phyloP scores from a whole-genome alignment of 2,329 filamentous ascomycete species.

The Penicillium sp. region DNA sequence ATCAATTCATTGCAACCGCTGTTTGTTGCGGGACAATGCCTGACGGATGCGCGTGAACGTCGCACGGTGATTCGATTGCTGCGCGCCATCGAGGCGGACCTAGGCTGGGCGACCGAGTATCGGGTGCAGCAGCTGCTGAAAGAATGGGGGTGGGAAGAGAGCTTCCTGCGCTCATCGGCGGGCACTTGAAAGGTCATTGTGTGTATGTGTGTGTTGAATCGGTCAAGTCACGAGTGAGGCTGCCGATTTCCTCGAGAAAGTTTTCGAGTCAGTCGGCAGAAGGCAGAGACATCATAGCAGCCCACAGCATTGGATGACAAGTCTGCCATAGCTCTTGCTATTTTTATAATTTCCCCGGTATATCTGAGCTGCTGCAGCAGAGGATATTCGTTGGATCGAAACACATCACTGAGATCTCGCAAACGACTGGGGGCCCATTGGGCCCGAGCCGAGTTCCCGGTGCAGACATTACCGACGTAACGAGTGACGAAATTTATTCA shows the following conservation, averaged over 20 bases:
- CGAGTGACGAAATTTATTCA: background rate
- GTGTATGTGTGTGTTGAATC: background rate
- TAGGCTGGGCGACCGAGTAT: slow-evolving; percentile 67
- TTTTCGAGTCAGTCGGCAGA: background rate
- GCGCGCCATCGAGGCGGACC: slow-evolving; percentile 63
- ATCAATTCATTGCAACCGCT: slow-evolving; percentile 65
- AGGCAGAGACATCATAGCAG: background rate
- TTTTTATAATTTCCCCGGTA: background rate
- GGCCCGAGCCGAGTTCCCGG: background rate
- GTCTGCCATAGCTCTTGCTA: background rate
- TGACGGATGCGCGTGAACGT: slow-evolving; percentile 59
- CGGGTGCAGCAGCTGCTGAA: slow-evolving; percentile 57
- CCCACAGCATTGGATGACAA: background rate
- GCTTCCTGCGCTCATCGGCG: slow-evolving; percentile 11
- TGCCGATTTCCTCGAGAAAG: background rate
- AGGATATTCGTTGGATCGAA: background rate
- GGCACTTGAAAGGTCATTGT: slow-evolving; percentile 11
- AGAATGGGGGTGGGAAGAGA: slow-evolving; percentile 45
- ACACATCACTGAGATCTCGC: background rate
- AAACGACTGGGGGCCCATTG: background rate
- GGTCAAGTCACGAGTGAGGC: background rate
- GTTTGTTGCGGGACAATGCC: slow-evolving; percentile 65
- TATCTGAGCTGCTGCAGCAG: background rate
- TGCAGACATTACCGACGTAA: no score
- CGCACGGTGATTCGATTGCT: slow-evolving; percentile 60